A percentile compares a stretch with the other conserved stretches of the same genome.
phyloP scores from a whole-genome alignment of 2,329 filamentous ascomycete genomes.

The Trematosphaeria pertusa region DNA sequence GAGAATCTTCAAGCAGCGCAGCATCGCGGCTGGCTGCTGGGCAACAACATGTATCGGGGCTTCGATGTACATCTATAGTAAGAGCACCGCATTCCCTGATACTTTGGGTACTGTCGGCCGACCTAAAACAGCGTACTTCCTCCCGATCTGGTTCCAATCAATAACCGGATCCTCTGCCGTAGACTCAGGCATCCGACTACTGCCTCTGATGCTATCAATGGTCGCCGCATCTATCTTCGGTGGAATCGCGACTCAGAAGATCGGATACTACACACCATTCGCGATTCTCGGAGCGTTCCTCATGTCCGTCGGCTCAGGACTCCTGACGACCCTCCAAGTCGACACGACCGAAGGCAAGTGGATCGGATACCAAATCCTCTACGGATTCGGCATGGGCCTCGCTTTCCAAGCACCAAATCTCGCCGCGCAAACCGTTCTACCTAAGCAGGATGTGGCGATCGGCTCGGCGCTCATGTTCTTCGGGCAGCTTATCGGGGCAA shows the following conservation, averaged over 20 bases:
- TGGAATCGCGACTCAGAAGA: slow-evolving; percentile 41
- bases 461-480: slow-evolving; percentile 47
- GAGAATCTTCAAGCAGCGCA: slow-evolving; percentile 24
- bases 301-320: slow-evolving; percentile 47
- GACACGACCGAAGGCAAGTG: slow-evolving; percentile 29
- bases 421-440: slow-evolving; percentile 47
- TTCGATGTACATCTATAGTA: slow-evolving; percentile 13
- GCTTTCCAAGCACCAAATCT: slow-evolving; percentile 50
- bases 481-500: slow-evolving; percentile 51
- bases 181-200: slow-evolving; percentile 17
- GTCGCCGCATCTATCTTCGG: slow-evolving; percentile 22
- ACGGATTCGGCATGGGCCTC: slow-evolving; percentile 44
- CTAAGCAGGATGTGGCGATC: slow-evolving; percentile 41
- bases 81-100: neutral
- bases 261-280: slow-evolving; percentile 54
- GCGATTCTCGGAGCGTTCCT: slow-evolving; percentile 42
- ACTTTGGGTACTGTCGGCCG: too few species aligned
- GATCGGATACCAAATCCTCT: slow-evolving; percentile 31
- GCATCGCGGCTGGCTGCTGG: slow-evolving; percentile 13
- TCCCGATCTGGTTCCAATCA: slow-evolving; percentile 30
- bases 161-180: slow-evolving; percentile 20
- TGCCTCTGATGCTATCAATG: slow-evolving; percentile 21
- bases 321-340: slow-evolving; percentile 48
- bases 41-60: slow-evolving; percentile 14
- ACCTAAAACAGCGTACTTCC: slow-evolving; percentile 24